A percentile compares a stretch with the other conserved stretches of the same genome.
These are phyloP conservation scores for Mariannaea sp. DNA, from an alignment of 2,329 filamentous ascomycete genomes.

Conservation along the genomic window DNA sequence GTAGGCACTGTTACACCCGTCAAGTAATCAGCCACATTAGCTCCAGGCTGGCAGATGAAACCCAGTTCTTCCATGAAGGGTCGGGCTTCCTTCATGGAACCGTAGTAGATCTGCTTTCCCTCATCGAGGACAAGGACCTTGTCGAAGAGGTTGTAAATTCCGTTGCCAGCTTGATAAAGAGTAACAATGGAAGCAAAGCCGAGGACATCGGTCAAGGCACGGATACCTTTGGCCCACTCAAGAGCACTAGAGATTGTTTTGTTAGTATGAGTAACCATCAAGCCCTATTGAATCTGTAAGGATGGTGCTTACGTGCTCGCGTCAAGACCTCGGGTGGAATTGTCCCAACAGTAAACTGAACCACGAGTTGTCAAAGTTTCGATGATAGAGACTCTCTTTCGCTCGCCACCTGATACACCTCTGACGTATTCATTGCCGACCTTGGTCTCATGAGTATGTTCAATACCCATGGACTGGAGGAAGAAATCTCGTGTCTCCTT, in stretches of 20 bases:
- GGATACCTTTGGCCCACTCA: conserved; percentile 63
- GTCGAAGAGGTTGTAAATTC: conserved; percentile 71
- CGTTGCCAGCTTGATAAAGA: conserved; percentile 72
- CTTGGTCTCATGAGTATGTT: conserved; percentile 66
- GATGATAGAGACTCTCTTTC: conserved; percentile 71
- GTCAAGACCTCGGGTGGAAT: conserved; percentile 68
- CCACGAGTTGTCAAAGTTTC: conserved; percentile 64
- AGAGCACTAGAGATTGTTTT: conserved; percentile 50
- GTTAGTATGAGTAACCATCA: not conserved
- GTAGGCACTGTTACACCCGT: conserved; percentile 70
- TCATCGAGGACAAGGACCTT: conserved; percentile 71
- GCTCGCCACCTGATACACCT: conserved; percentile 70
- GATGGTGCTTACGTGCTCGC: conserved; percentile 56
- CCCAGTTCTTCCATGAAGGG: conserved; percentile 69
- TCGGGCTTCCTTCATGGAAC: conserved; percentile 59
- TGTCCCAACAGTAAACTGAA: conserved; percentile 70
- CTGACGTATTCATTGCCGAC: conserved; percentile 70
- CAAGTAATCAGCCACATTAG: conserved; percentile 68
- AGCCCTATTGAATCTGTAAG: not conserved
- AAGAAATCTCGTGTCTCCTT: conserved; percentile 57
- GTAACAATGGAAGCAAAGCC: conserved; percentile 66
- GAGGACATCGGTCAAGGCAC: conserved; percentile 66
- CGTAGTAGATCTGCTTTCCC: conserved; percentile 69
- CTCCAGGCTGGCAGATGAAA: conserved; percentile 64
- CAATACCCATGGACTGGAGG: conserved; percentile 60